Evolutionary conservation across 441 rosid species (phyloP).

Genomic region (Aleurites moluccanus): DNA sequence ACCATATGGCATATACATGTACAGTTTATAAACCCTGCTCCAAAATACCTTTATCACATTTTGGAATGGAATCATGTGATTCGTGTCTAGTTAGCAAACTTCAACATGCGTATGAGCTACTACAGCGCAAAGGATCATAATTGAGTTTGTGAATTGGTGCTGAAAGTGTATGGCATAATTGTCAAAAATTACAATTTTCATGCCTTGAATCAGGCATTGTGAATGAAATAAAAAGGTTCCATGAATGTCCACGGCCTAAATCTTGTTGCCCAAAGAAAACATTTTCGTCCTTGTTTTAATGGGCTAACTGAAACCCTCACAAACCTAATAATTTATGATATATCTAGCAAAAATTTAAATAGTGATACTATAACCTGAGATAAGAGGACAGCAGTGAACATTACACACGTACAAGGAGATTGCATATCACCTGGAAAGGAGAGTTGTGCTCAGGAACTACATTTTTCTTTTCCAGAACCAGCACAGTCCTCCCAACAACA

Average conservation of each 20-base stretch:
- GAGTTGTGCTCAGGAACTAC: constrained; percentile 73
- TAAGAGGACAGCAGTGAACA: neutral
- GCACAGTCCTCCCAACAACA: constrained; percentile 93
- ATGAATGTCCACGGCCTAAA: neutral
- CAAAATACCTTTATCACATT: neutral
- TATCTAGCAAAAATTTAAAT: constrained; percentile 2
- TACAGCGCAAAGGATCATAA: neutral
- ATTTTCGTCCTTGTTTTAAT: neutral
- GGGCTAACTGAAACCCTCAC: neutral
- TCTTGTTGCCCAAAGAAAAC: neutral
- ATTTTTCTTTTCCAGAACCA: constrained; percentile 88
- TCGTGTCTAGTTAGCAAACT: neutral
- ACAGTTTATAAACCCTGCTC: neutral
- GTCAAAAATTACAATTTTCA: neutral
- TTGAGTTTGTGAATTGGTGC: neutral
- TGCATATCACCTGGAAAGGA: constrained; percentile 78
- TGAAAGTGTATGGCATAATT: neutral
- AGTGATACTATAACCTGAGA: neutral
- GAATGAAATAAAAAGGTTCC: constrained; percentile 3
- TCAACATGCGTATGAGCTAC: neutral
- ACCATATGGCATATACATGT: neutral
- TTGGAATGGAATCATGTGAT: neutral
- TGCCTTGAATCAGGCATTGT: neutral
- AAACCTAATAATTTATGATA: neutral
- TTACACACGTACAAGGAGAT: constrained; percentile 5